Base-by-base conservation (phyloP, 2,329 filamentous ascomycete genomes). In the Xylogone sp. region DNA sequence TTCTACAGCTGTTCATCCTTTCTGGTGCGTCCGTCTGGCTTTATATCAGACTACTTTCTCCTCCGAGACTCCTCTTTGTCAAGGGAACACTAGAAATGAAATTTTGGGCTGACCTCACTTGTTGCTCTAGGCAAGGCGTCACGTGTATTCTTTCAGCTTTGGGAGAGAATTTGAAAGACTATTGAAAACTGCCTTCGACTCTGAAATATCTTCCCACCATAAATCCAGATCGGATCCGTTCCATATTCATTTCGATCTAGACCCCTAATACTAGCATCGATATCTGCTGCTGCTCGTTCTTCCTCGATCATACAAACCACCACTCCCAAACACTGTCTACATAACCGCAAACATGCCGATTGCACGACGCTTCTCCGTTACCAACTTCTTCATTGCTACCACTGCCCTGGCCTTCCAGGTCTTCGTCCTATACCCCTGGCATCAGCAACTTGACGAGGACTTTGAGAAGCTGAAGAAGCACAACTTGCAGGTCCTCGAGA, bases 371-470 rank as follows among this genome's bases (percentile, higher is more conserved):
- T 73, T 80, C 59, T 78, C 76, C 3, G 60, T 80, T 27, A 76
- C 75, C 46, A 81, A 81, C 62, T 81, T 81, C 60, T 61, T 73
- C 46, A 74, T 81, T 46, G 77, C 75, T 6, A 68, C 71, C 6
- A 77, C 76, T 0, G 78, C 78, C 0, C 69, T 81, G 7, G 66
- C 65, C 20, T 81, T 81, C 60, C 77, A 81, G 60, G 73, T 79
- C 43, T 77, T 77, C 50, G 77, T 81, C 13, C 68, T 81, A 4
- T 80, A 81, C 55, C 78, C 78, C 1, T 81, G 78, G 78, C 77
- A 81, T 58, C 68, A 79, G 46, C 66, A 73, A 52, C 62, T 81
- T 1, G 76, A 80, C 29, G 69, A 72, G 12, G 72, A 77, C 39
- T 80, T 81, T 57, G 64, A 73, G 46, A 62, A 68, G 16, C 60